Percentiles rank a stretch among this genome's conserved stretches.
These are phyloP conservation scores for Lasiosphaeris hirsuta DNA, from an alignment of 495 filamentous ascomycete genomes.

Conservation along the genomic window DNA sequence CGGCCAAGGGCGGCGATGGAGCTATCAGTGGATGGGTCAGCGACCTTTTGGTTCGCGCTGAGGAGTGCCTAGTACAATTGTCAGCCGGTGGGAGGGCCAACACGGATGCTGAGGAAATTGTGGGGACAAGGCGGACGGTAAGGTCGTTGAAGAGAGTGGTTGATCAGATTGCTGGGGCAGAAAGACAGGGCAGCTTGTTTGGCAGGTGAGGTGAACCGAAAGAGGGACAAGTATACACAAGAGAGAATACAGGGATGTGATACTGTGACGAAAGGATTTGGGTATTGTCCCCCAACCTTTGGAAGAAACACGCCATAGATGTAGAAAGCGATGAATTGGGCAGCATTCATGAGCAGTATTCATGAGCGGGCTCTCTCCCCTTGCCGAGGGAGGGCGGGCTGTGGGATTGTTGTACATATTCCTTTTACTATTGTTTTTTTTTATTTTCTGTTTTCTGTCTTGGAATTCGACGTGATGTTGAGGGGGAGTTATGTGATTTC, in stretches of 20 bases:
- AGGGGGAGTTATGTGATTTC: no score
- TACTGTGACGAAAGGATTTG: neutral
- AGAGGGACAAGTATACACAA: neutral
- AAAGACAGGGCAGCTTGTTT: constrained; percentile 24
- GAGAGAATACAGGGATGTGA: neutral
- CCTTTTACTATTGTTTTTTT: neutral
- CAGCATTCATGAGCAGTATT: neutral
- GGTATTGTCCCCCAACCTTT: no score
- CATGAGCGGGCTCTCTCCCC: no score
- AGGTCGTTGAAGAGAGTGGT: constrained; percentile 27
- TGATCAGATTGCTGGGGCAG: constrained; percentile 18
- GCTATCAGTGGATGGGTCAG: constrained; percentile 39
- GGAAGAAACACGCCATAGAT: neutral
- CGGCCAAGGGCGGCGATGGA: constrained; percentile 25
- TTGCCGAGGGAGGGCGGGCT: neutral
- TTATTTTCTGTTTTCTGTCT: neutral
- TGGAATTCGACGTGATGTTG: no score
- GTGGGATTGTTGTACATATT: neutral
- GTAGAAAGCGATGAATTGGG: constrained; percentile 4
- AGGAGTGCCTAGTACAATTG: constrained; percentile 32
- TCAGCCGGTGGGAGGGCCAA: constrained; percentile 14
- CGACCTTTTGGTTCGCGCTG: constrained; percentile 40
- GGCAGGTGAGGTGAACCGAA: constrained; percentile 3
- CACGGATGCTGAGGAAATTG: constrained; percentile 32
- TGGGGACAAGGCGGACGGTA: constrained; percentile 18